Base-by-base conservation (phyloP, 805 yeast species). In the Wickerhamomyces xylosicus region DNA sequence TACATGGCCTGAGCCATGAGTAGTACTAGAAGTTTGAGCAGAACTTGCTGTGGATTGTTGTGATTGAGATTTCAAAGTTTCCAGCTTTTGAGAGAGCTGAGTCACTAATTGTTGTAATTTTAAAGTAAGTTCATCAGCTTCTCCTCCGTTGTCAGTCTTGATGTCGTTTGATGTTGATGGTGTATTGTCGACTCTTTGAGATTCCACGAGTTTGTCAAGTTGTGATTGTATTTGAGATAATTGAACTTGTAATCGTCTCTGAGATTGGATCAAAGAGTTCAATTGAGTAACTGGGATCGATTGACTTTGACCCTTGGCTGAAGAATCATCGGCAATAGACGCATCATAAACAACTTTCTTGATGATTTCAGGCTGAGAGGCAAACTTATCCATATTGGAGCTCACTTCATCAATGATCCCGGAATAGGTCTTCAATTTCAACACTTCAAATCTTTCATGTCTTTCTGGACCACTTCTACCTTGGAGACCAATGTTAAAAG, bases 371-470 rank as follows among this genome's bases (percentile, higher is more conserved):
- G 76, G 71, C 44, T 68, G 71, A 2, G 53, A 54, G 49, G 68
- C 67, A 14, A 62, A 45, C 19, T 58, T 62, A 1, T 73, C 77
- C 47, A 77, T 78, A 44, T 77, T 79, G 40, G 75, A 78, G 35
- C 67, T 56, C 3, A 80, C 72, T 47, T 75, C 80, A 39, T 65
- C 66, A 4, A 74, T 62, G 19, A 81, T 64, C 28, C 66, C 64
- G 37, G 69, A 66, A 60, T 71, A 82, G 2, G 73, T 66, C 33
- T 73, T 69, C 48, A 83, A 57, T 52, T 71, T 70, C 47, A 83
- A 62, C 6, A 84, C 53, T 57, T 84, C 94, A 57, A 75, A 79
- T 20, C 70, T 69, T 52, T 82, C 90, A 27, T 71, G 63, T 1
- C 51, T 52, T 4, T 61, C 66, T 22, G 73, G 60, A 16, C 51